Evolutionary conservation across 768 basidiomycete genomes (phyloP).

Genomic region (Pleurotus sapidus): DNA sequence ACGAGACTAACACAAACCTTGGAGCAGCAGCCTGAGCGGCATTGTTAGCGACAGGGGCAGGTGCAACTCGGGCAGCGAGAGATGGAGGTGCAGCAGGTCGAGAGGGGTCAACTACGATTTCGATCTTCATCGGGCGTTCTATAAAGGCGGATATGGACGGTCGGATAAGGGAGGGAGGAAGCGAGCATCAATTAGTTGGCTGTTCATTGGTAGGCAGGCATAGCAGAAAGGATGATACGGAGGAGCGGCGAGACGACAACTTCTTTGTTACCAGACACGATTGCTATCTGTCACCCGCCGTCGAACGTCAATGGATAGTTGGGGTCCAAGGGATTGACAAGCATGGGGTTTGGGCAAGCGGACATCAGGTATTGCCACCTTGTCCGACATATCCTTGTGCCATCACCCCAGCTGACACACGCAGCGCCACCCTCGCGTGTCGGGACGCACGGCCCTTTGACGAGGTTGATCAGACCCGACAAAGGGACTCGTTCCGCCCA

Average conservation of each 20-base stretch:
- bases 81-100: constrained; percentile 57
- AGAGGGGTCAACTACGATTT: constrained; percentile 90
- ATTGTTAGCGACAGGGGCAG: constrained; percentile 31
- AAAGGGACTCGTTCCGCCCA: not conserved
- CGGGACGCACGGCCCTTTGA: constrained; percentile 4
- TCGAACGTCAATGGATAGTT: constrained; percentile 5
- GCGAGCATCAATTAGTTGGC: constrained; percentile 40
- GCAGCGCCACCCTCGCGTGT: too few relatives aligned
- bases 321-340: not conserved
- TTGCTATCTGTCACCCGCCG: constrained; percentile 32
- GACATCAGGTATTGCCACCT: not conserved
- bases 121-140: constrained; percentile 99
- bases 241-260: constrained; percentile 22
- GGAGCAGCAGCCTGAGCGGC: constrained; percentile 17
- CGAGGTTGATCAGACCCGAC: constrained; percentile 41
- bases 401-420: too few relatives aligned
- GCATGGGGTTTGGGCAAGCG: not conserved
- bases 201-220: constrained; percentile 37
- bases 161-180: constrained; percentile 35
- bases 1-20: constrained; percentile 8
- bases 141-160: constrained; percentile 27
- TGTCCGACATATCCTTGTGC: too few relatives aligned
- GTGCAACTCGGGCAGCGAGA: constrained; percentile 77
- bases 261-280: constrained; percentile 36
- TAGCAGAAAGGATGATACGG: constrained; percentile 42